Evolutionary conservation across 2,329 filamentous ascomycete genomes (phyloP).

Genomic region (Biscogniauxia marginata): DNA sequence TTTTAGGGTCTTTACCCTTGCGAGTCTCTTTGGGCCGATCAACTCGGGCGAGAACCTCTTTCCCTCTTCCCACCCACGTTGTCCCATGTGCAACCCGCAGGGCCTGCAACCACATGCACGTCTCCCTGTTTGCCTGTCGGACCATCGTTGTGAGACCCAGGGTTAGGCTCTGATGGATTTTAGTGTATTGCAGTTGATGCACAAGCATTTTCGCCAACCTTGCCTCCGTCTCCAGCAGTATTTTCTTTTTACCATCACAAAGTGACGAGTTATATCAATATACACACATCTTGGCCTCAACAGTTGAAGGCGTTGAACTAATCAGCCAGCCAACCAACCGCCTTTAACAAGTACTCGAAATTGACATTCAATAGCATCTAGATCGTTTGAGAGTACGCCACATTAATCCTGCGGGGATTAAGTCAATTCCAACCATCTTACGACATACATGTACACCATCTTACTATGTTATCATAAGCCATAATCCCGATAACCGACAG

Average conservation of each 20-base stretch:
- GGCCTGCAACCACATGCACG: too few relatives aligned
- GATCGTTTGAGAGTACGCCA: too few relatives aligned
- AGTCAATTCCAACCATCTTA: too few relatives aligned
- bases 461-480: too few relatives aligned
- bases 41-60: neutral
- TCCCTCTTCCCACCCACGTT: too few relatives aligned
- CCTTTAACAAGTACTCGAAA: too few relatives aligned
- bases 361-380: too few relatives aligned
- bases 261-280: constrained; percentile 1
- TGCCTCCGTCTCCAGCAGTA: neutral
- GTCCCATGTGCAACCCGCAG: too few relatives aligned
- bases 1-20: neutral
- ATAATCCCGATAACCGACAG: too few relatives aligned
- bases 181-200: neutral
- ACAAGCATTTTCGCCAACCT: neutral
- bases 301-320: neutral
- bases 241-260: neutral
- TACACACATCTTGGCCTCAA: neutral
- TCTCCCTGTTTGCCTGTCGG: neutral
- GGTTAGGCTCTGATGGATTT: neutral
- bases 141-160: neutral
- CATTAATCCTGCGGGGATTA: too few relatives aligned
- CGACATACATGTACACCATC: too few relatives aligned
- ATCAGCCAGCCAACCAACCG: neutral
- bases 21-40: neutral